Conservation (phyloP, 352 stramenopile genomes). For the Phytophthora fragariae region DNA sequence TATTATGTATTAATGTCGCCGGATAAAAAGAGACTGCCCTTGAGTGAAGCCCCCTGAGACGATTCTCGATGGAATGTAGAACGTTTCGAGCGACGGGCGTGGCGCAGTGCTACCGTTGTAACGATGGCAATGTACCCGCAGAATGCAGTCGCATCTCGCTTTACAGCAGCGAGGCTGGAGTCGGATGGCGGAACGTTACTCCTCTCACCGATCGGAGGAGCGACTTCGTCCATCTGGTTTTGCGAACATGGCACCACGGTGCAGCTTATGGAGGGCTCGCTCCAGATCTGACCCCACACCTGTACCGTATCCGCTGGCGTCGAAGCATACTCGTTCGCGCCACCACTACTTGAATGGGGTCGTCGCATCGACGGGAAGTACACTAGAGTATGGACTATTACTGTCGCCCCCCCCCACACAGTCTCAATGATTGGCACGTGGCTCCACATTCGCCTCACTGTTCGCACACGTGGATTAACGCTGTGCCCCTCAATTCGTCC, state of each 20-base stretch:
- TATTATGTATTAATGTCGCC: not conserved
- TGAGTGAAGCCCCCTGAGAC: not conserved
- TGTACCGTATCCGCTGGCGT: not conserved
- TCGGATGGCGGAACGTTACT: not conserved
- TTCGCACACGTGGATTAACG: conserved; percentile 8
- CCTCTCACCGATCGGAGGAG: not conserved
- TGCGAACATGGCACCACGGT: not conserved
- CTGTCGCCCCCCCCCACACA: not conserved
- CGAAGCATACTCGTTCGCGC: not conserved
- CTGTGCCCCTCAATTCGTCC: conserved; percentile 13
- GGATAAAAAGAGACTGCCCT: not conserved
- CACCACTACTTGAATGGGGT: not conserved
- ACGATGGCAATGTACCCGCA: not conserved
- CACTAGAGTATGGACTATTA: not conserved
- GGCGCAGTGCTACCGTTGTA: not conserved
- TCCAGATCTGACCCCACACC: not conserved
- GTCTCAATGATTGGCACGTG: conserved; percentile 1
- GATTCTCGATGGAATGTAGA: not conserved
- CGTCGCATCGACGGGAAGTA: not conserved
- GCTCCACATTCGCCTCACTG: conserved; percentile 1
- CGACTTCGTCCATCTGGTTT: not conserved
- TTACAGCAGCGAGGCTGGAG: not conserved
- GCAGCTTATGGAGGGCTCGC: not conserved
- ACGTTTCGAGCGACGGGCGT: not conserved
- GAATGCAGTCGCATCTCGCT: not conserved